These are phyloP conservation scores for Acer saccharum DNA, from an alignment of 345 rosid genomes.

Conservation along the genomic window DNA sequence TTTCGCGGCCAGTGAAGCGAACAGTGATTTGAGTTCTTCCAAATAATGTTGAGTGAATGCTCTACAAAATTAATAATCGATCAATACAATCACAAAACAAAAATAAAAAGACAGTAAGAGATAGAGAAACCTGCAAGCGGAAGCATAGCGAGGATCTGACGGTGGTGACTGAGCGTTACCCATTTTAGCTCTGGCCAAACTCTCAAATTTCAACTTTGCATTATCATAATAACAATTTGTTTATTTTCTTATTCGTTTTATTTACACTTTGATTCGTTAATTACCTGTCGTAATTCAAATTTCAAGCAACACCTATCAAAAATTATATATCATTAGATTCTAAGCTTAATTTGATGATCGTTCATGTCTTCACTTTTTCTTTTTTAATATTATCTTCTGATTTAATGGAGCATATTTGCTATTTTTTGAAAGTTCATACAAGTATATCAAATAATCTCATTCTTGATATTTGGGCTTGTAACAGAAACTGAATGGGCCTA, in stretches of 20 bases:
- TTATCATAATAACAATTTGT: too few relatives aligned
- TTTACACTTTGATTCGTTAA: too few relatives aligned
- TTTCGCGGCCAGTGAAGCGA: slow-evolving; percentile 60
- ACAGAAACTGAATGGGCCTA: too few relatives aligned
- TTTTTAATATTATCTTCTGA: too few relatives aligned
- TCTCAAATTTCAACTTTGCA: background rate
- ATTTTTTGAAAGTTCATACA: too few relatives aligned
- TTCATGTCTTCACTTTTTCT: too few relatives aligned
- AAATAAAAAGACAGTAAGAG: background rate
- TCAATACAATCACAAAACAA: background rate
- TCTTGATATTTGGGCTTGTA: too few relatives aligned
- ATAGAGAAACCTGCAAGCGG: slow-evolving; percentile 46
- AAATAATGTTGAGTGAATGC: slow-evolving; percentile 70
- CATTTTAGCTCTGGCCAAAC: slow-evolving; percentile 22
- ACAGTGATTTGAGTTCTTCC: slow-evolving; percentile 63
- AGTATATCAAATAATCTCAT: too few relatives aligned
- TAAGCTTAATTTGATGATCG: too few relatives aligned
- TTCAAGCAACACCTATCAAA: background rate
- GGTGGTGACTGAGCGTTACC: slow-evolving; percentile 55
- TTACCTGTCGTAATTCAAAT: background rate
- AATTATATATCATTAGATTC: too few relatives aligned
- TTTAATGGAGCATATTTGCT: too few relatives aligned
- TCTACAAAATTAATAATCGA: slow-evolving; percentile 32
- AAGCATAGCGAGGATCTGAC: slow-evolving; percentile 44
- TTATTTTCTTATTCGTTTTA: too few relatives aligned